Percentiles rank a stretch among this genome's conserved stretches.
Conservation (phyloP, 768 basidiomycete genomes). For the Boletus sp. region DNA sequence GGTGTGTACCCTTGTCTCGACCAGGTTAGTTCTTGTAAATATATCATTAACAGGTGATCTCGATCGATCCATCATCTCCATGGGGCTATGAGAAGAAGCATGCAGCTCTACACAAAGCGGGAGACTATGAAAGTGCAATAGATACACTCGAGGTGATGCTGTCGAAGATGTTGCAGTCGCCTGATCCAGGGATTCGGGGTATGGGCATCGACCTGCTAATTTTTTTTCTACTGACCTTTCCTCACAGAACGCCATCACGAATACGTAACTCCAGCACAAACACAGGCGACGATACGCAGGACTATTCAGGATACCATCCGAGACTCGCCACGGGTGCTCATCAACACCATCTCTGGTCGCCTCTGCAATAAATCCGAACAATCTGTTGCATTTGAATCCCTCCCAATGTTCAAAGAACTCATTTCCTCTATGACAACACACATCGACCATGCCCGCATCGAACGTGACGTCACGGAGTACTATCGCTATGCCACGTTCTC, state of each 20-base stretch:
- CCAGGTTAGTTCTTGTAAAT: not conserved
- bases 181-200: slow-evolving; percentile 1
- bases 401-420: too few relatives aligned
- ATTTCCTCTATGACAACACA: too few relatives aligned
- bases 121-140: not conserved
- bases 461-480: too few relatives aligned
- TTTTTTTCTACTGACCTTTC: not conserved
- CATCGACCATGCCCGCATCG: too few relatives aligned
- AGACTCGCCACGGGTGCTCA: too few relatives aligned
- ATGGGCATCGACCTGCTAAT: not conserved
- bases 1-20: not conserved
- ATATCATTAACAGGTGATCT: not conserved
- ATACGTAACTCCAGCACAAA: slow-evolving; percentile 10
- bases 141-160: not conserved
- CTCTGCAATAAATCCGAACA: too few relatives aligned
- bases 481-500: too few relatives aligned
- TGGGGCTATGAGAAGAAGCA: too few relatives aligned
- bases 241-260: slow-evolving; percentile 2
- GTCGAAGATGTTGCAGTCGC: not conserved
- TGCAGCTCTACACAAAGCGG: not conserved
- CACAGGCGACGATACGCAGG: not conserved
- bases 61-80: too few relatives aligned
- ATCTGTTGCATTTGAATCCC: too few relatives aligned
- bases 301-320: too few relatives aligned
- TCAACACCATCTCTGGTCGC: too few relatives aligned